Evolutionary conservation across 495 filamentous ascomycete species (phyloP).

Genomic region (Filosporella fistucella): DNA sequence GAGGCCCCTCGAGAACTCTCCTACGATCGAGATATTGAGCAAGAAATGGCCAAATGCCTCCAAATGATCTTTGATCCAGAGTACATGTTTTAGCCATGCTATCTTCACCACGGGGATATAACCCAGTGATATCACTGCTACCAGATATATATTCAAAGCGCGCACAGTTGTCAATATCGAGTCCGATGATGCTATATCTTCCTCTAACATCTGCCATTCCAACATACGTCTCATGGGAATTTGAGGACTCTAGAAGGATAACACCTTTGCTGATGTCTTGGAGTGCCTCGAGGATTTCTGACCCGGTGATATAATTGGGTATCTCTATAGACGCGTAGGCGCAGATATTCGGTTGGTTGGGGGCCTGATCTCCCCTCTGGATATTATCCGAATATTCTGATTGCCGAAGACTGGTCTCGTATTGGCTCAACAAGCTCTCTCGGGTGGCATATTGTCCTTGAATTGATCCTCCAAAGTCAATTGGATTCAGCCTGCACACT

Average conservation of each 20-base stretch:
- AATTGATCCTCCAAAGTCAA: background rate
- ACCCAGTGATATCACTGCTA: slow-evolving; percentile 29
- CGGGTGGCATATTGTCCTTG: slow-evolving; percentile 11
- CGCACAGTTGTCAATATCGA: slow-evolving; percentile 46
- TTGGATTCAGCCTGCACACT: background rate
- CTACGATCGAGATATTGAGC: slow-evolving; percentile 52
- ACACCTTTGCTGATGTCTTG: slow-evolving; percentile 9
- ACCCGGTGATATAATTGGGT: slow-evolving; percentile 5
- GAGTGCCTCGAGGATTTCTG: slow-evolving; percentile 17
- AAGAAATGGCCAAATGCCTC: slow-evolving; percentile 49
- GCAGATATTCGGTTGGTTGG: too few species aligned
- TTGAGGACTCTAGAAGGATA: slow-evolving; percentile 25
- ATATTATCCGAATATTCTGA: too few species aligned
- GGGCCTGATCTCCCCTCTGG: too few species aligned
- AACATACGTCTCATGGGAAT: slow-evolving; percentile 10
- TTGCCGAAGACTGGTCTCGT: slow-evolving; percentile 8
- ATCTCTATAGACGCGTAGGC: too few species aligned
- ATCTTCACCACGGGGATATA: slow-evolving; percentile 9
- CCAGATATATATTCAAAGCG: slow-evolving; percentile 49
- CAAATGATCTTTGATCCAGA: slow-evolving; percentile 30
- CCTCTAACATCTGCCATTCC: slow-evolving; percentile 40
- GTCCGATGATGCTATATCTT: slow-evolving; percentile 63
- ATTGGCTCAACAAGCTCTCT: slow-evolving; percentile 17
- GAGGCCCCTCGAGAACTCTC: slow-evolving; percentile 28
- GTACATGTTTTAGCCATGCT: background rate